phyloP scores from a whole-genome alignment of 1,284 basidiomycete species.

The Melanopsichium pennsylvanicum region DNA sequence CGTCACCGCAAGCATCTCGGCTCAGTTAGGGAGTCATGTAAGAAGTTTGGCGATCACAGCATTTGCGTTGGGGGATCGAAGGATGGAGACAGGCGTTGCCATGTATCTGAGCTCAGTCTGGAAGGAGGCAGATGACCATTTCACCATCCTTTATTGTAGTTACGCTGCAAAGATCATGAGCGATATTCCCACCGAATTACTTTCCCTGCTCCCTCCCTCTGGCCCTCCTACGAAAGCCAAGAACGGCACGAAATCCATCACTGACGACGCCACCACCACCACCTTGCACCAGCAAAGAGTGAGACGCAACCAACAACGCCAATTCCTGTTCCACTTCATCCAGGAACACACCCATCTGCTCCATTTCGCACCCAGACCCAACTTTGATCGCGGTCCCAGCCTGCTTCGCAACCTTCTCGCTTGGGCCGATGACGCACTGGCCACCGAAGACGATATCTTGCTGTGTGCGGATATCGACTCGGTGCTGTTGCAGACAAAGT shows the following conservation, averaged over 20 bases:
- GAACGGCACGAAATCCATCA: neutral
- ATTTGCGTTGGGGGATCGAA: conserved; percentile 34
- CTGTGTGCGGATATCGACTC: conserved; percentile 46
- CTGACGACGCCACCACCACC: conserved; percentile 3
- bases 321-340: conserved; percentile 48
- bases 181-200: conserved; percentile 37
- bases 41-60: conserved; percentile 31
- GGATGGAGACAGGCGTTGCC: conserved; percentile 42
- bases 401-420: conserved; percentile 36
- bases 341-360: conserved; percentile 45
- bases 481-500: conserved; percentile 45
- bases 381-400: conserved; percentile 39
- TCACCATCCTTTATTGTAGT: conserved; percentile 44
- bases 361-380: conserved; percentile 45
- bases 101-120: conserved; percentile 46
- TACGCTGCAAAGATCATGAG: conserved; percentile 51
- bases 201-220: conserved; percentile 31
- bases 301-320: conserved; percentile 31
- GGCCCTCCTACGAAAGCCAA: neutral
- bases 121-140: conserved; percentile 50
- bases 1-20: conserved; percentile 19
- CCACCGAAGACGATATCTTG: conserved; percentile 34
- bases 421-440: conserved; percentile 32
- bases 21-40: conserved; percentile 35
- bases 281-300: conserved; percentile 11